These are phyloP conservation scores for Cyclostephanos tholiformis DNA, from an alignment of 108 stramenopile species.

Conservation along the genomic window DNA sequence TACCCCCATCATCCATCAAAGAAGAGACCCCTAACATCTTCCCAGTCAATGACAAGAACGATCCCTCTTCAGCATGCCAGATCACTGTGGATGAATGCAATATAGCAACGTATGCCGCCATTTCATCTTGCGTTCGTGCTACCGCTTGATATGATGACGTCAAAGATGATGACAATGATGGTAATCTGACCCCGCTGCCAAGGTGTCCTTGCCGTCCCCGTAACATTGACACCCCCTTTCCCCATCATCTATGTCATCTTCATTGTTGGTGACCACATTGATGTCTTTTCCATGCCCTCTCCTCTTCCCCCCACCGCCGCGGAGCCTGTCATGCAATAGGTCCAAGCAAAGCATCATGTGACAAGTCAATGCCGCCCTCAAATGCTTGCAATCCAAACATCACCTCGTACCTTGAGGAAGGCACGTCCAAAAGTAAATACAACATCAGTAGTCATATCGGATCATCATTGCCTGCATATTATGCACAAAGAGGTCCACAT, in stretches of 20 bases:
- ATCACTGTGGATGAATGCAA: conserved; percentile 45
- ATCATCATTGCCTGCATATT: conserved; percentile 50
- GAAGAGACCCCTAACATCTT: too few relatives aligned
- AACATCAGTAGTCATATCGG: conserved; percentile 40
- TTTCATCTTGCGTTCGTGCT: conserved; percentile 42
- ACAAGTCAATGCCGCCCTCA: conserved; percentile 39
- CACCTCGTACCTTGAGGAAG: conserved; percentile 41
- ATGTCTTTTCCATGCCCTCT: background rate
- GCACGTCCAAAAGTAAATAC: conserved; percentile 40
- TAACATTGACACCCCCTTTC: background rate
- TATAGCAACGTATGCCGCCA: conserved; percentile 46
- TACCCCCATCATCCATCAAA: too few relatives aligned
- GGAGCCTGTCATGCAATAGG: too few relatives aligned
- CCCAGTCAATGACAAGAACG: too few relatives aligned
- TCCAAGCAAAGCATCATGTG: background rate
- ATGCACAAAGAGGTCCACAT: too few relatives aligned
- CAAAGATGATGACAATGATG: too few relatives aligned
- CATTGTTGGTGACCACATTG: too few relatives aligned
- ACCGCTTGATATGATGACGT: background rate
- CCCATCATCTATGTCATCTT: too few relatives aligned
- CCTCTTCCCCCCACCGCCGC: background rate
- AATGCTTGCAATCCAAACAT: conserved; percentile 42
- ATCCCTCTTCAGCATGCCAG: too few relatives aligned
- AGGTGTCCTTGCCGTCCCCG: too few relatives aligned
- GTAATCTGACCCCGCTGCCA: too few relatives aligned